These are phyloP conservation scores for Trichoderma sp. DNA, from an alignment of 2,329 filamentous ascomycete genomes.

Conservation along the genomic window DNA sequence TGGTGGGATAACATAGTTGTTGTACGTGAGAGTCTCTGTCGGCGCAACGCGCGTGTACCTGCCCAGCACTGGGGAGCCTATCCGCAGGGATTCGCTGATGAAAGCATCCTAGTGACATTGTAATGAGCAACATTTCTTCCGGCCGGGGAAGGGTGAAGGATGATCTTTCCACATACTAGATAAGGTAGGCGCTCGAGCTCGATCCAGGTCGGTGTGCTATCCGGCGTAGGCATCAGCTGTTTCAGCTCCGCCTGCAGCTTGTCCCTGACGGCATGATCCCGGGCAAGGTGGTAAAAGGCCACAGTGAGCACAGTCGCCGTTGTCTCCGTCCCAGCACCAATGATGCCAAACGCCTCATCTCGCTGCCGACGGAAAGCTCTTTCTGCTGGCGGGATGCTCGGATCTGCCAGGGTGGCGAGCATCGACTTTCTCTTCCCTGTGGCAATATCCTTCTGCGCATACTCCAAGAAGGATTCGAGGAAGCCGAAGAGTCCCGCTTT, in stretches of 20 bases:
- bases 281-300: constrained; percentile 25
- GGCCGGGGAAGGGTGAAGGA: not conserved
- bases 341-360: constrained; percentile 28
- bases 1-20: constrained; percentile 37
- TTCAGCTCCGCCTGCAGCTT: constrained; percentile 27
- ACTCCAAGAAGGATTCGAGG: not conserved
- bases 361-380: constrained; percentile 24
- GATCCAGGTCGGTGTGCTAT: constrained; percentile 21
- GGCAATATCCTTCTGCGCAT: not conserved
- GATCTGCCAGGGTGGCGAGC: constrained; percentile 21
- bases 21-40: constrained; percentile 34
- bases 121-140: not conserved
- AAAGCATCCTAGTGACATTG: constrained; percentile 24
- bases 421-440: constrained; percentile 13
- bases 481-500: constrained; percentile 23
- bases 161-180: constrained; percentile 20
- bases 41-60: constrained; percentile 35
- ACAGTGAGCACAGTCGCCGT: constrained; percentile 24
- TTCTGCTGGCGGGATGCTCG: constrained; percentile 24
- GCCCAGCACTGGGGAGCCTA: constrained; percentile 25
- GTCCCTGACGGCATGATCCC: constrained; percentile 5
- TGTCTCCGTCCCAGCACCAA: constrained; percentile 30
- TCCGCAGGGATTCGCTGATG: constrained; percentile 27
- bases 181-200: constrained; percentile 27
- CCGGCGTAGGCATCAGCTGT: constrained; percentile 14